Evolutionary conservation across 2,329 filamentous ascomycete species (phyloP), one percentile per base, ranked within the genome.

Genomic region (Fusarium sp.): DNA sequence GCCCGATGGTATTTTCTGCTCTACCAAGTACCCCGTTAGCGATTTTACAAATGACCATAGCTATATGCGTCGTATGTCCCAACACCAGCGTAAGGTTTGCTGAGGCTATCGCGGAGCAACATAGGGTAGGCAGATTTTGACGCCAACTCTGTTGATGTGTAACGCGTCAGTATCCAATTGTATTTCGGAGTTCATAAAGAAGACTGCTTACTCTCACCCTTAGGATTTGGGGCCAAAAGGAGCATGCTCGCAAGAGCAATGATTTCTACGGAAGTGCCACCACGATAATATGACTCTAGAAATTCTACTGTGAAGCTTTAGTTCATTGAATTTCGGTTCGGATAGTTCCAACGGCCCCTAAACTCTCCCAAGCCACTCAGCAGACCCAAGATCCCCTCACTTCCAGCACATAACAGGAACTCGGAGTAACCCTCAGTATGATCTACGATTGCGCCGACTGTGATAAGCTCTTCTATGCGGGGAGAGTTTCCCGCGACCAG

Each of bases 381-480:
- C 33, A 35, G 17, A 35, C 33, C 11, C 33, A 20, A 19, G 2
- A 23, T 27, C 10, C 10, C 41, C 15, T 44, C 41, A 27, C 13
- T n/a, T 4, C 6, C 7, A 37, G 17, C 9, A 53, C 10, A 23
- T 11, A 17, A 13, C 45, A 35, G 19, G 7, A 2, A 14, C 10
- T 5, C 11, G 5, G 17, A 17, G 8, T 17, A n/a, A 10, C 17
- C 30, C 35, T 19, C 43, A 27, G 11, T 23, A 71, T 72, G 67
- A 30, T 33, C 5, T 62, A 58, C 25, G 52, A 65, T 37, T 78
- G 74, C 45, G 71, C 68, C 27, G 73, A 68, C n/a, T 79, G 75
- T 49, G 40, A 56, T n/a, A 73, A 65, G 40, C 46, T 19, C 3
- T 77, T 77, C 49, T 55, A 56, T 2, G 46, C 70, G 0, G 73